phyloP scores from a whole-genome alignment of 1,139 yeast genomes.

The Candida frijolesensis region DNA sequence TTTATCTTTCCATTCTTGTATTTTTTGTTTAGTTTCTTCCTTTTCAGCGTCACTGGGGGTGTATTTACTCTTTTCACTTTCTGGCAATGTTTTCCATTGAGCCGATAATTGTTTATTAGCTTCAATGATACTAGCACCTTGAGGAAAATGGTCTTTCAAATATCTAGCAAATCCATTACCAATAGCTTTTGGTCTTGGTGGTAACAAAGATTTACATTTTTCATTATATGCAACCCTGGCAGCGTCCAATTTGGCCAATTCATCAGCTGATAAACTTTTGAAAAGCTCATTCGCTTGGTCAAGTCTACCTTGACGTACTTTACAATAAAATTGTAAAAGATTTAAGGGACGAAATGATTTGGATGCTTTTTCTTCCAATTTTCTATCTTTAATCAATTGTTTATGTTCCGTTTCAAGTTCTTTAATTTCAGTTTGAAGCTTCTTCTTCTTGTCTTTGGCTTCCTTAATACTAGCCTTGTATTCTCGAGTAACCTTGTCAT shows the following conservation, averaged over 20 bases:
- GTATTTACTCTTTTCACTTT: constrained; percentile 32
- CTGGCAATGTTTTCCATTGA: constrained; percentile 34
- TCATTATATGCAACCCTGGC: constrained; percentile 33
- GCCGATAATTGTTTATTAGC: constrained; percentile 26
- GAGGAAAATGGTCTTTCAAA: constrained; percentile 30
- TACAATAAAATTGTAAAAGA: neutral
- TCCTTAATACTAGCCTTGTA: neutral
- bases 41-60: constrained; percentile 22
- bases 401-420: constrained; percentile 11
- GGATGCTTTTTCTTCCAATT: constrained; percentile 12
- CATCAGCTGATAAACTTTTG: constrained; percentile 22
- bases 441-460: neutral
- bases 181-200: constrained; percentile 42
- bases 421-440: constrained; percentile 2
- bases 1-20: constrained; percentile 31
- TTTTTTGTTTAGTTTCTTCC: constrained; percentile 15
- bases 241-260: constrained; percentile 26
- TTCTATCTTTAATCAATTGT: constrained; percentile 22
- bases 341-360: constrained; percentile 6
- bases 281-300: constrained; percentile 12
- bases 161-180: constrained; percentile 33
- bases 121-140: constrained; percentile 18
- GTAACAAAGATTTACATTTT: constrained; percentile 25
- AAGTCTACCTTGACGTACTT: constrained; percentile 1
- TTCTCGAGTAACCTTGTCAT: too few species aligned